These are phyloP conservation scores for Annulohypoxylon bovei DNA, from an alignment of 495 filamentous ascomycete genomes.

Conservation along the genomic window DNA sequence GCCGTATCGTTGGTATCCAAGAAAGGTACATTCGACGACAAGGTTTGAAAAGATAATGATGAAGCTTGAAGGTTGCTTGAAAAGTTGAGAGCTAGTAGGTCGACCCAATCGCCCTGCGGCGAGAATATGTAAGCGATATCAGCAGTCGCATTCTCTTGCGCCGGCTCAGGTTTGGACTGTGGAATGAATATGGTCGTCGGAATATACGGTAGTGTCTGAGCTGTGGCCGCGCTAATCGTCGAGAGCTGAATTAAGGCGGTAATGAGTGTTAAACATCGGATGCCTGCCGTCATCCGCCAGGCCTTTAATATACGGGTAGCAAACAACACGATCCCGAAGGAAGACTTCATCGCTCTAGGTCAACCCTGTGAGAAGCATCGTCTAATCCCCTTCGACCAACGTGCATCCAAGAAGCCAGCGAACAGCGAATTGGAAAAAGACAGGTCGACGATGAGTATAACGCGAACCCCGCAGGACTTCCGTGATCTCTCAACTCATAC, in stretches of 20 bases:
- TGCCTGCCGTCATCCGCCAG: constrained; percentile 36
- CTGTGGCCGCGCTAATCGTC: constrained; percentile 31
- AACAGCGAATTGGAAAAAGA: constrained; percentile 22
- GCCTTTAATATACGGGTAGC: constrained; percentile 36
- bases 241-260: constrained; percentile 28
- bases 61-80: constrained; percentile 63
- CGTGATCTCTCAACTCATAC: constrained; percentile 20
- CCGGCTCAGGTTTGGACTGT: constrained; percentile 56
- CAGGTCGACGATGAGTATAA: constrained; percentile 20
- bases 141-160: constrained; percentile 31
- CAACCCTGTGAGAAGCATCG: constrained; percentile 40
- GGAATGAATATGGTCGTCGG: constrained; percentile 74
- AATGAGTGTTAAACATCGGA: constrained; percentile 35
- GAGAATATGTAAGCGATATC: constrained; percentile 69
- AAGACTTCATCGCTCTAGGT: constrained; percentile 43
- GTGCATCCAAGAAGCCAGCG: constrained; percentile 14
- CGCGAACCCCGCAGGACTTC: constrained; percentile 27
- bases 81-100: constrained; percentile 72
- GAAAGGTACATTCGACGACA: constrained; percentile 75
- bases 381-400: constrained; percentile 11
- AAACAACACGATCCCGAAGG: constrained; percentile 41
- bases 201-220: constrained; percentile 72
- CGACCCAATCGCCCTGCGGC: constrained; percentile 54
- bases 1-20: constrained; percentile 56
- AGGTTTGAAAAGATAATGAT: constrained; percentile 62